A percentile compares a stretch with the other conserved stretches of the same genome.
phyloP scores from a whole-genome alignment of 345 rosid genomes.

The Citrus medica region DNA sequence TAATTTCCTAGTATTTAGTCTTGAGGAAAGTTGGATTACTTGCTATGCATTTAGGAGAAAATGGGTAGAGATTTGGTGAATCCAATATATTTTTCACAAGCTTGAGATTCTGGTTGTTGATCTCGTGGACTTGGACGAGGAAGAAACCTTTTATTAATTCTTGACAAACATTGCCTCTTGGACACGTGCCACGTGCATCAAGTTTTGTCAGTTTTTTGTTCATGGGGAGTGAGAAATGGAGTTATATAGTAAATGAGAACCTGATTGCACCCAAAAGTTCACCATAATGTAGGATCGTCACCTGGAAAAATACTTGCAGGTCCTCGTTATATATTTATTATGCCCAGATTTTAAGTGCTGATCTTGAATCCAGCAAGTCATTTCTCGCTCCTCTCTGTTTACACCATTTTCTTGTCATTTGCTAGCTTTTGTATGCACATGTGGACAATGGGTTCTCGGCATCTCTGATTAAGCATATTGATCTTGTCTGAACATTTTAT shows the following conservation, averaged over 20 bases:
- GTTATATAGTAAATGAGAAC: not conserved
- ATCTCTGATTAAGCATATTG: not conserved
- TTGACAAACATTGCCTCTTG: not conserved
- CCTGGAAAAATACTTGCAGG: not conserved
- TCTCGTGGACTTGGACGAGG: not conserved
- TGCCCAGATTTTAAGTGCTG: not conserved
- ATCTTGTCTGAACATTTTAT: not conserved
- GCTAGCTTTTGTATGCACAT: not conserved
- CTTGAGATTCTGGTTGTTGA: not conserved
- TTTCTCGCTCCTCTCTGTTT: not conserved
- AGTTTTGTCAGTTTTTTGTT: not conserved
- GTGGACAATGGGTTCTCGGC: not conserved
- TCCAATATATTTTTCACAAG: not conserved
- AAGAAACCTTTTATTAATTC: not conserved
- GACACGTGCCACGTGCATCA: not conserved
- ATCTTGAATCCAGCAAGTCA: not conserved
- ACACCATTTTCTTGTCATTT: not conserved
- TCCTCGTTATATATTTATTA: not conserved
- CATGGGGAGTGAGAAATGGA: not conserved
- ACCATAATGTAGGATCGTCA: not conserved
- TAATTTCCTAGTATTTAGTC: not conserved
- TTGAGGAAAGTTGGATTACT: not conserved
- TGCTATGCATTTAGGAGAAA: not conserved
- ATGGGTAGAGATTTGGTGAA: not conserved
- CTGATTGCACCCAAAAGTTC: not conserved